Base-by-base conservation (phyloP, 2,329 filamentous ascomycete species). In the Teratosphaeria destructans region DNA sequence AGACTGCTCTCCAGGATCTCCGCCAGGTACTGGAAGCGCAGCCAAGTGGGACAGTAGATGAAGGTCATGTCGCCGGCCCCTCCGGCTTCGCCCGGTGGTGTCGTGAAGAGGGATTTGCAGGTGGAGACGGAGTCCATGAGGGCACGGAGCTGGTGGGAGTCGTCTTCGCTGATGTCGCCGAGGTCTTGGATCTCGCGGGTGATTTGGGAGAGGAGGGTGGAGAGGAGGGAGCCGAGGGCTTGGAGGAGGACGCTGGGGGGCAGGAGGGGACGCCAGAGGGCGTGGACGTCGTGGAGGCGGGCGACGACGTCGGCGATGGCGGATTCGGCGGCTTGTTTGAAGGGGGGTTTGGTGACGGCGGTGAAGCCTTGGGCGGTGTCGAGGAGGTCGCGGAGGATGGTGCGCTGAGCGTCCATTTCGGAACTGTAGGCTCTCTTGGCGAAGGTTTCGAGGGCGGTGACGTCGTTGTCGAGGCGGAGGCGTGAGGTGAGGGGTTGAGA, bases 331-430 rank as follows among this genome's bases (percentile, higher is more conserved):
- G 84, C 81, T 19, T 75, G 72, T 27, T 81, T 79, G 70, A 82
- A 85, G 2, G 84, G 84, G 34, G 79, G 77, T 35, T 78, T 77
- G 5, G 82, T 84, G 67, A 83, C 85, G 55, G 79, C 79, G 29
- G 75, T 74, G 70, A 87, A 86, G 16, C 83, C 83, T 69, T 85
- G 82, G 1, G 83, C 82, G 26, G 82, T 82, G 65, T 86, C 83
- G 5, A 87, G 79, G 16, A 86, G 74, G 68, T 87, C 84, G 23
- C 77, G 77, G 12, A 86, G 72, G 62, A 86, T 83, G 1, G 82
- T 85, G 57, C 83, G 77, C 65, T 87, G 84, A 2, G 79, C 80
- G 58, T 86, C 83, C 82, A 87, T 85, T 69, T 86, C 84, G 58
- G 80, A 79, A 61, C 81, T 79, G 64, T 87, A 87, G 1, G 82